Base-by-base conservation (phyloP, 352 stramenopile genomes). In the Globisporangium splendens region DNA sequence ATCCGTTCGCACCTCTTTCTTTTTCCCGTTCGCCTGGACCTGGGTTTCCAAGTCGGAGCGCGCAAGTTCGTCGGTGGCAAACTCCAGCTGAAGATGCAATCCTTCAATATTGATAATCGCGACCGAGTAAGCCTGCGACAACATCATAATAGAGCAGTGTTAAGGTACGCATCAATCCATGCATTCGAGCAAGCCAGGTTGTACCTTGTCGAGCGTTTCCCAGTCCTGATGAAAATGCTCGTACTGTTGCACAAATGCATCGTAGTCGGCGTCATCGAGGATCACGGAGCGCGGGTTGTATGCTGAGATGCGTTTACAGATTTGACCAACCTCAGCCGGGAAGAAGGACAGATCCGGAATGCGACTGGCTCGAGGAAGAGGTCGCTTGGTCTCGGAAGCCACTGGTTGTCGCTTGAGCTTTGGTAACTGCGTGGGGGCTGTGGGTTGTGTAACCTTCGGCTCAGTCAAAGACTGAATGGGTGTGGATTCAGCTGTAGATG, bases 131-230 rank as follows among this genome's bases (percentile, higher is more conserved):
- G 60, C 72, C 75, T 85, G 33, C 28, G 28, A 20, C 11, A 20
- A 20, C 7, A 35, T 10, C 10, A 46, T 15, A 15, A 24, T 21
- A 28, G 31, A 28, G 2, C 7, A 7, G 1, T 1, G 21, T 20
- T 12, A 43, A n/a, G n/a, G 14, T 1, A 8, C 12, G 28, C 3
- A n/a, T 50, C 7, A 35, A 35, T 8, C 1, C 5, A 35, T 6
- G 28, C 28, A 35, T 2, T 35, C 28, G 28, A 10, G n/a, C 28
- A 35, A 35, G 28, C 28, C 28, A 35, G 5, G 28, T 8, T 35
- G 18, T n/a, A 83, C 75, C 70, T 86, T 88, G 57, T 92, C 79
- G 20, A 92, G 76, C 56, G 74, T 65, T 53, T 84, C 75, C 82
- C 82, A 89, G 51, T 90, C 75, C 3, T 66, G 62, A 0, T 56